A percentile compares a stretch with the other conserved stretches of the same genome.
These are phyloP conservation scores for Diutina ranongensis DNA, from an alignment of 1,139 yeast species.

Conservation along the genomic window DNA sequence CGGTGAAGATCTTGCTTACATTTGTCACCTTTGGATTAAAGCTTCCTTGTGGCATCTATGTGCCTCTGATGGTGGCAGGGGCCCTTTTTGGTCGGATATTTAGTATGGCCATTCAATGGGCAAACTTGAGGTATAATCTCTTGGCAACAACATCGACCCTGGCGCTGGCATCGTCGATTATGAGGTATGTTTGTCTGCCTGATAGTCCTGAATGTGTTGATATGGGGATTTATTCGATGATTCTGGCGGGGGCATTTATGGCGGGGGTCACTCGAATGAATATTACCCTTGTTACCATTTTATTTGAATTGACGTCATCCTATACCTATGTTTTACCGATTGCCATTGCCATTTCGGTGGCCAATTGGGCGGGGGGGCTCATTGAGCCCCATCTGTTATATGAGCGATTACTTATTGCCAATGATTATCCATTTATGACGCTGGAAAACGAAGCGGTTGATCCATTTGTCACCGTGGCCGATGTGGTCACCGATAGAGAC, in stretches of 20 bases:
- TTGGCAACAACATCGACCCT: slow-evolving; percentile 6
- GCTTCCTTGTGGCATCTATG: slow-evolving; percentile 57
- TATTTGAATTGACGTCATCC: slow-evolving; percentile 51
- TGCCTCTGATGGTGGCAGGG: slow-evolving; percentile 61
- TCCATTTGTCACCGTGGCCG: slow-evolving; percentile 24
- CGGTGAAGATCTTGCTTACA: slow-evolving; percentile 36
- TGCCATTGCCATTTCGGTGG: slow-evolving; percentile 43
- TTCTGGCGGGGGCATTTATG: slow-evolving; percentile 58
- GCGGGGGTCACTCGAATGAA: slow-evolving; percentile 63
- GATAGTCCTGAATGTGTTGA: slow-evolving; percentile 22
- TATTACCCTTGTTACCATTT: slow-evolving; percentile 46
- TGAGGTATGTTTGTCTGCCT: slow-evolving; percentile 13
- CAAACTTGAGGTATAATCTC: slow-evolving; percentile 9
- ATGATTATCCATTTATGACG: slow-evolving; percentile 45
- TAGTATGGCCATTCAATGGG: slow-evolving; percentile 36
- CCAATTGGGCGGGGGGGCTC: slow-evolving; percentile 47
- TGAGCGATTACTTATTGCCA: slow-evolving; percentile 36
- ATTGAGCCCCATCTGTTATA: slow-evolving; percentile 43
- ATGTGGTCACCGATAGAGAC: slow-evolving; percentile 23
- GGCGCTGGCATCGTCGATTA: slow-evolving; percentile 6
- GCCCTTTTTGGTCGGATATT: slow-evolving; percentile 51
- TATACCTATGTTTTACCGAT: slow-evolving; percentile 51
- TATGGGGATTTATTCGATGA: slow-evolving; percentile 55
- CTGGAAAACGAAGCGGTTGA: slow-evolving; percentile 29
- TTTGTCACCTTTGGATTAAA: slow-evolving; percentile 49